Evolutionary conservation across 768 basidiomycete species (phyloP).

Genomic region (Lepiota venenata): DNA sequence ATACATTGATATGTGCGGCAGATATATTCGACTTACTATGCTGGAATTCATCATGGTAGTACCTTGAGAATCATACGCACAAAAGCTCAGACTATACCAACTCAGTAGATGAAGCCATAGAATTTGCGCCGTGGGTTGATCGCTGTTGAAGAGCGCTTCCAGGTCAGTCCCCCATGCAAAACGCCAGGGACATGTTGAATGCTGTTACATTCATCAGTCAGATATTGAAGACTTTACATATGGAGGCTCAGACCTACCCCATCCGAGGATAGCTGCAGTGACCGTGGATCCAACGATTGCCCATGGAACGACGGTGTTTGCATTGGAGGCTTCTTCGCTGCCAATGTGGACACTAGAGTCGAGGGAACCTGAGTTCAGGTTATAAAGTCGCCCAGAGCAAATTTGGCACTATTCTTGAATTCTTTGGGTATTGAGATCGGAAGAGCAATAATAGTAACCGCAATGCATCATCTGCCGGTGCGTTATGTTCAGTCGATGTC

Average conservation of each 20-base stretch:
- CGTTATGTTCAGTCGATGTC: neutral
- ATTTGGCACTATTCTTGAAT: conserved; percentile 56
- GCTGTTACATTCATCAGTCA: conserved; percentile 24
- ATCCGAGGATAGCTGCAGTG: conserved; percentile 55
- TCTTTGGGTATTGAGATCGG: conserved; percentile 60
- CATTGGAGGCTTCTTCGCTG: conserved; percentile 70
- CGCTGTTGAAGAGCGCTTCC: conserved; percentile 36
- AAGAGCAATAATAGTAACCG: conserved; percentile 66
- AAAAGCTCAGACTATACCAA: neutral
- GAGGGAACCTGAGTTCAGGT: conserved; percentile 27
- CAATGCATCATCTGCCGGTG: conserved; percentile 48
- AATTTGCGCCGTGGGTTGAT: conserved; percentile 61
- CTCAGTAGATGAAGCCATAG: conserved; percentile 32
- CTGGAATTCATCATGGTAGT: conserved; percentile 63
- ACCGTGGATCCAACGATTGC: conserved; percentile 57
- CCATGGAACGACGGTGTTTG: conserved; percentile 64
- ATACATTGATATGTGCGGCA: neutral
- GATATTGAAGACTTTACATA: neutral
- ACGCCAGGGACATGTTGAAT: conserved; percentile 59
- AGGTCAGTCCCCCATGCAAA: conserved; percentile 59
- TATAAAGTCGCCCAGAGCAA: conserved; percentile 58
- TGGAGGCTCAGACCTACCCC: conserved; percentile 37
- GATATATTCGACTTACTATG: conserved; percentile 29
- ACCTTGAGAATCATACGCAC: conserved; percentile 26
- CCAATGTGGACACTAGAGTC: conserved; percentile 66